phyloP scores from a whole-genome alignment of 495 filamentous ascomycete genomes.

The Ascodesmis nigricans region DNA sequence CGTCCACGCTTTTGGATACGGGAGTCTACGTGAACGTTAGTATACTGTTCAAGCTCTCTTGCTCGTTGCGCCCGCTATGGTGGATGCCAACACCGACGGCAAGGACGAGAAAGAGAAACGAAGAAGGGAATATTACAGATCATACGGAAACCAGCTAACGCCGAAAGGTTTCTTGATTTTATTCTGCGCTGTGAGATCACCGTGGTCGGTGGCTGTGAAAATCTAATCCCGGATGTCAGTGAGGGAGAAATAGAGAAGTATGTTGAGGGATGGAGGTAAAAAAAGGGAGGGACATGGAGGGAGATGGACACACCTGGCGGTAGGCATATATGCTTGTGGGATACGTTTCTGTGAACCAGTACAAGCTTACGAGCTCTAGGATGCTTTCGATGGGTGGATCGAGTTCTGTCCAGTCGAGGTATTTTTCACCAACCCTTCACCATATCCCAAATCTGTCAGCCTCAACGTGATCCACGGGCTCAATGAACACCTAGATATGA shows the following conservation, averaged over 20 bases:
- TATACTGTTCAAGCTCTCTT: too few species aligned
- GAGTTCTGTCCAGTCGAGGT: conserved; percentile 38
- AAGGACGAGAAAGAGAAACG: too few species aligned
- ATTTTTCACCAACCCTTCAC: conserved; percentile 51
- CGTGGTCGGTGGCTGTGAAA: neutral
- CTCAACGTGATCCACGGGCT: too few species aligned
- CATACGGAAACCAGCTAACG: conserved; percentile 34
- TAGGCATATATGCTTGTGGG: conserved; percentile 36
- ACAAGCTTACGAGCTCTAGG: conserved; percentile 34
- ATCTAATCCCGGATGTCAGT: too few species aligned
- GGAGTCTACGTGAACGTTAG: too few species aligned
- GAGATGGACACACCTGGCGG: conserved; percentile 23
- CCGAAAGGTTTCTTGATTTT: conserved; percentile 36
- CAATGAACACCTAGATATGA: too few species aligned
- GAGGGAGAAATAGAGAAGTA: too few species aligned
- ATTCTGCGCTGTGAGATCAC: conserved; percentile 20
- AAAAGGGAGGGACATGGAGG: neutral
- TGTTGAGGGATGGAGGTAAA: too few species aligned
- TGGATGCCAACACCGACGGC: too few species aligned
- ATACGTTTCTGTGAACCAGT: conserved; percentile 43
- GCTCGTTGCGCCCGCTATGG: too few species aligned
- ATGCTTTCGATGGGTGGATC: conserved; percentile 32
- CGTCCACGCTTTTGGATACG: conserved; percentile 30
- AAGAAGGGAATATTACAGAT: too few species aligned
- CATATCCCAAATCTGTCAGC: too few species aligned